Conservation (phyloP, 345 rosid species). For the Rhizophora mangle region DNA sequence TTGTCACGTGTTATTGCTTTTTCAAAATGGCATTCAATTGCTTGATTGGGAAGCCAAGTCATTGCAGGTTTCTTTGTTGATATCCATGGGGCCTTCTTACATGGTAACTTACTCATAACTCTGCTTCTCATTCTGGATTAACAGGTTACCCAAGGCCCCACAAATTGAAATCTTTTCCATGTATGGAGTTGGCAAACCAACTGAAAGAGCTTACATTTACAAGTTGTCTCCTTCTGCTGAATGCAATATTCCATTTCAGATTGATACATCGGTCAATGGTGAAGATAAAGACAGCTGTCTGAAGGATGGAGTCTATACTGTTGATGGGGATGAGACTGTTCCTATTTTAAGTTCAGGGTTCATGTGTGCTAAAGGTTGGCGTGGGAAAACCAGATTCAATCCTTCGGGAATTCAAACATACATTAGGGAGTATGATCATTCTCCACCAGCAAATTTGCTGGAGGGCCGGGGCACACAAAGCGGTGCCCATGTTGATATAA, state of each 20-base stretch:
- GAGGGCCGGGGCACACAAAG: conserved; percentile 95
- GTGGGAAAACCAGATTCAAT: conserved; percentile 88
- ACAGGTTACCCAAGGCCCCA: conserved; percentile 88
- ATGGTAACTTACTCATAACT: not conserved
- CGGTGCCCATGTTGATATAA: conserved; percentile 87
- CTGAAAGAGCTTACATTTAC: conserved; percentile 87
- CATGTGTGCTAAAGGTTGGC: conserved; percentile 97
- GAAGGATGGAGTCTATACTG: conserved; percentile 76
- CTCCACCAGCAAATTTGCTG: conserved; percentile 79
- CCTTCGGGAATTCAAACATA: conserved; percentile 77
- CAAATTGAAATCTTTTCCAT: conserved; percentile 87
- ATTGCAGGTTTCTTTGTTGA: not conserved
- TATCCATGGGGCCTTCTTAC: not conserved
- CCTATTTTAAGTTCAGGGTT: conserved; percentile 85
- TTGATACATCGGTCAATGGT: conserved; percentile 63
- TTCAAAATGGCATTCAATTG: not conserved
- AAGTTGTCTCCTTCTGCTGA: conserved; percentile 63
- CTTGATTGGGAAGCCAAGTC: not conserved
- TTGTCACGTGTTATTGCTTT: not conserved
- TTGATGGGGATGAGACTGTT: conserved; percentile 91
- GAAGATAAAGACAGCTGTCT: conserved; percentile 63
- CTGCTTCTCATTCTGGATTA: conserved; percentile 22
- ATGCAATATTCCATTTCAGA: conserved; percentile 86
- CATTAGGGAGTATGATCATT: conserved; percentile 72
- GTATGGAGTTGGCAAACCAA: conserved; percentile 93